Base-by-base conservation (phyloP, 2,329 filamentous ascomycete species). In the Aphanocladium album region DNA sequence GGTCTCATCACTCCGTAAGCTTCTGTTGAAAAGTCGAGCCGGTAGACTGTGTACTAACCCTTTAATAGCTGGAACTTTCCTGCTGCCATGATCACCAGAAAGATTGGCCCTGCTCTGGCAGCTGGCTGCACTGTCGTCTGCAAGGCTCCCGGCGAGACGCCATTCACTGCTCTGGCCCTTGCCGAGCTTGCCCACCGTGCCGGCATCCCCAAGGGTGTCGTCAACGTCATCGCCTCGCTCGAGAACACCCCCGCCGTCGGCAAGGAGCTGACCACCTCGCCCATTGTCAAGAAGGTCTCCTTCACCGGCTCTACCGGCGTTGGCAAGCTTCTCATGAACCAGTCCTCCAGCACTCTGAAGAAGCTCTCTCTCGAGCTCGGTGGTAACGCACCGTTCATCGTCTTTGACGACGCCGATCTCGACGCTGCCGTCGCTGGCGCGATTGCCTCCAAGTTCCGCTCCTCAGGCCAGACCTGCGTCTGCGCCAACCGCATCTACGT, bases 111-210 rank as follows among this genome's bases (percentile, higher is more conserved):
- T 1, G 90, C 89, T 9, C 81, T 98, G 60, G 95, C 95, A 19
- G 93, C 92, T n/a, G 95, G 95, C 62, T 98, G 93, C 77, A 96
- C 93, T 0, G 90, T 96, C 2, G 93, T 98, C 1, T 88, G 87
- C 68, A 99, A 99, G 75, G 89, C 92, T 17, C 93, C 93, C 1
- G 88, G 88, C 53, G 93, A 98, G 79, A 97, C 95, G 1, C 95
- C 93, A 0, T 95, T 93, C 72, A 96, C 93, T 25, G 87, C 91
- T 0, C 87, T 96, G 41, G 93, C 93, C 1, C 76, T 98, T 21
- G 91, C 91, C 1, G 93, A 96, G 75, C 84, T 98, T 43, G 91
- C 89, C 11, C 84, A 90, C 69, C 87, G 93, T 17, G 93, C 93
- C 16, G 93, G 95, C 17, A 89, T 98, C 33, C 93, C 95, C 45